These are phyloP conservation scores for Globisporangium sylvaticum DNA, from an alignment of 352 stramenopile species.

Conservation along the genomic window DNA sequence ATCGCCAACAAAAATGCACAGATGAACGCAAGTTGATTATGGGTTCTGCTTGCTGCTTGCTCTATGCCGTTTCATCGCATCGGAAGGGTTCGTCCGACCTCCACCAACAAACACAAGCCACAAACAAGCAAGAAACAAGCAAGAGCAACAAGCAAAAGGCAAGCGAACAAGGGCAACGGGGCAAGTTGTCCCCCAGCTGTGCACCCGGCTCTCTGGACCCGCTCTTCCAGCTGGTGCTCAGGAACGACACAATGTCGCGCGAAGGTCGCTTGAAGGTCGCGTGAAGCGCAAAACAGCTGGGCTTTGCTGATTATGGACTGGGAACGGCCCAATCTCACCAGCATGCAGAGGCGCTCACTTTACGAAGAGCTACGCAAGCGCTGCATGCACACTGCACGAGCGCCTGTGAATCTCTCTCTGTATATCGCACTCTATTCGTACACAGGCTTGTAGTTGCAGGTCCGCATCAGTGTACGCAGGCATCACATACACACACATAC, in stretches of 20 bases:
- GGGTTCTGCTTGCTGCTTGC: not conserved
- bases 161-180: not conserved
- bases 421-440: not conserved
- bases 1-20: not conserved
- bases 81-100: not conserved
- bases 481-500: not conserved
- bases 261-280: not conserved
- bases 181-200: not conserved
- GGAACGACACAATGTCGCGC: not conserved
- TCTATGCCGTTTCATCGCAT: not conserved
- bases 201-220: not conserved
- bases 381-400: not conserved
- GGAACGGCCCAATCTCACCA: not conserved
- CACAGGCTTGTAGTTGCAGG: not conserved
- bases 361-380: slow-evolving; percentile 6
- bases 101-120: not conserved
- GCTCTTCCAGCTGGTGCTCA: slow-evolving; percentile 5
- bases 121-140: not conserved
- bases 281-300: not conserved
- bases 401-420: not conserved
- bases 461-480: not conserved
- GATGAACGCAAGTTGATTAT: not conserved
- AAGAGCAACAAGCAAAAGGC: not conserved
- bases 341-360: not conserved
- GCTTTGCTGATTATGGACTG: not conserved